Percentiles rank a stretch among this genome's conserved stretches.
These are phyloP conservation scores for Harrya chromipes DNA, from an alignment of 768 basidiomycete species.

Conservation along the genomic window DNA sequence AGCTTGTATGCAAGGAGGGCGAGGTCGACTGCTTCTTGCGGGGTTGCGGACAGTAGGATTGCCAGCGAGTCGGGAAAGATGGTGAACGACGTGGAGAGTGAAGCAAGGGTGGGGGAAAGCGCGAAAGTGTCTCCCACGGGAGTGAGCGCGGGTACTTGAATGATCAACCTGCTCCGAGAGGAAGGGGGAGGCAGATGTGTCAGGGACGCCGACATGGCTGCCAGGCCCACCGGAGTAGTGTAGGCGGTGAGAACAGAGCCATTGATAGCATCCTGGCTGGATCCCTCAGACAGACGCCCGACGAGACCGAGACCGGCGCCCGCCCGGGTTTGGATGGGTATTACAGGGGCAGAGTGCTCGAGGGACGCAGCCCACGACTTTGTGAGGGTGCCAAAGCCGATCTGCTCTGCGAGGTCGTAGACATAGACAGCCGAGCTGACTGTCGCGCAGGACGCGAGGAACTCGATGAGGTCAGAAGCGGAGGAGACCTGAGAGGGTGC, in stretches of 20 bases:
- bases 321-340: slow-evolving; percentile 74
- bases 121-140: slow-evolving; percentile 61
- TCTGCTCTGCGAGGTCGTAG: slow-evolving; percentile 81
- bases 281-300: slow-evolving; percentile 76
- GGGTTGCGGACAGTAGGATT: slow-evolving; percentile 78
- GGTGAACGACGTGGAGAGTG: slow-evolving; percentile 56
- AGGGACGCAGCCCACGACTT: slow-evolving; percentile 56
- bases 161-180: slow-evolving; percentile 62
- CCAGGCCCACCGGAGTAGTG: slow-evolving; percentile 80
- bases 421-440: slow-evolving; percentile 70
- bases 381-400: slow-evolving; percentile 74
- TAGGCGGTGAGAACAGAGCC: slow-evolving; percentile 71
- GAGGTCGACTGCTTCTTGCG: slow-evolving; percentile 79
- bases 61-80: slow-evolving; percentile 64
- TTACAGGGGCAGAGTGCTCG: slow-evolving; percentile 48
- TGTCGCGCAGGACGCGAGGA: slow-evolving; percentile 52
- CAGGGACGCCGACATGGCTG: slow-evolving; percentile 79
- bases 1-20: slow-evolving; percentile 73
- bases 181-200: slow-evolving; percentile 64
- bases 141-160: slow-evolving; percentile 80
- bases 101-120: slow-evolving; percentile 74
- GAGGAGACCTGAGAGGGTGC: slow-evolving; percentile 23
- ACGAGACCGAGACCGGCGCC: slow-evolving; percentile 82
- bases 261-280: slow-evolving; percentile 61
- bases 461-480: slow-evolving; percentile 67